Evolutionary conservation across 2,329 filamentous ascomycete species (phyloP).

Genomic region (Pyricularia grisea): DNA sequence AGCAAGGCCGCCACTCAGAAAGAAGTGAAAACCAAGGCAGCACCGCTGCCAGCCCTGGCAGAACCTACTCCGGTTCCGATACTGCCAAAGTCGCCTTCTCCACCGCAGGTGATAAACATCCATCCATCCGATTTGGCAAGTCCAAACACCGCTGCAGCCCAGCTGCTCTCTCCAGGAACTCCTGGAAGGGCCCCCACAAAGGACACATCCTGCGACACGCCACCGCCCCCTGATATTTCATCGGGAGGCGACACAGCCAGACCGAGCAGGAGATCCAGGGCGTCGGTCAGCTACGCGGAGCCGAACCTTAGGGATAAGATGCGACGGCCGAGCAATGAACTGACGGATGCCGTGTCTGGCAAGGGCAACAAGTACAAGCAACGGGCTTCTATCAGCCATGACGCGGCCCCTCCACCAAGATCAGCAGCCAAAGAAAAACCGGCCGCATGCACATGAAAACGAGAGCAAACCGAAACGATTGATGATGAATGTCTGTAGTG

Average conservation of each 20-base stretch:
- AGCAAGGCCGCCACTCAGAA: not conserved
- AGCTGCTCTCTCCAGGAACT: constrained; percentile 36
- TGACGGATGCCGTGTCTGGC: constrained; percentile 65
- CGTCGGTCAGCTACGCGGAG: constrained; percentile 71
- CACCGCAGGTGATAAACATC: not conserved
- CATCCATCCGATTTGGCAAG: constrained; percentile 2
- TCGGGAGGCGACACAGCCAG: constrained; percentile 48
- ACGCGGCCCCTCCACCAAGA: not conserved
- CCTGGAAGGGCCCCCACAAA: constrained; percentile 31
- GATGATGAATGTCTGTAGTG: not conserved
- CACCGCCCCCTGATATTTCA: constrained; percentile 49
- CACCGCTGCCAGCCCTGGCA: constrained; percentile 10
- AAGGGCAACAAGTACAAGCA: constrained; percentile 41
- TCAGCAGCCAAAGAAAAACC: not conserved
- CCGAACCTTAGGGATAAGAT: constrained; percentile 77
- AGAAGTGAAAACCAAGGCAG: not conserved
- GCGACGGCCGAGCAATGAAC: constrained; percentile 67
- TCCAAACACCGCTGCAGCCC: constrained; percentile 26
- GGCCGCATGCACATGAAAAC: not conserved
- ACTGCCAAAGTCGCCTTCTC: constrained; percentile 1
- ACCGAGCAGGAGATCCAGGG: constrained; percentile 56
- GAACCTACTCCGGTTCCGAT: constrained; percentile 9
- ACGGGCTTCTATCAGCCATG: constrained; percentile 7
- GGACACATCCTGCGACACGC: constrained; percentile 37
- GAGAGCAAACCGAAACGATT: not conserved